Percentiles rank a stretch among this genome's conserved stretches.
phyloP scores from a whole-genome alignment of 495 filamentous ascomycete species.

The Neurospora sp. region DNA sequence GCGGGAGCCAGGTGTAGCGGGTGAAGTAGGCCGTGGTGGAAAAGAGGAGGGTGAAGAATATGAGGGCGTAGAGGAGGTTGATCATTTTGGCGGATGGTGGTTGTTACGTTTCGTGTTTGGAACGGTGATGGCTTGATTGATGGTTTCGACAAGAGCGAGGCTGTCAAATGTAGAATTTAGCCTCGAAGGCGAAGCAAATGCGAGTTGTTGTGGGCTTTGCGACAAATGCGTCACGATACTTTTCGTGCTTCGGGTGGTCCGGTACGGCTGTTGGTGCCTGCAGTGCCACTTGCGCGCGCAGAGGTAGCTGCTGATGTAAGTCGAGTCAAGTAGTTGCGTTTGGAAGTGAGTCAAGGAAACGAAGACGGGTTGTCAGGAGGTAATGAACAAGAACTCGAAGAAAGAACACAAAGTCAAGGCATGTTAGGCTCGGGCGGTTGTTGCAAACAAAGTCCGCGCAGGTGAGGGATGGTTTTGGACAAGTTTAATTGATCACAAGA shows the following conservation, averaged over 20 bases:
- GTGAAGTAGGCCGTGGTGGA: constrained; percentile 64
- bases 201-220: background rate
- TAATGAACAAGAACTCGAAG: background rate
- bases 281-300: background rate
- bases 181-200: background rate
- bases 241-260: background rate
- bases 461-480: background rate
- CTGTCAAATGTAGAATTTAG: background rate
- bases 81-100: constrained; percentile 32
- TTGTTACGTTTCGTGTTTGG: background rate
- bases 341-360: background rate
- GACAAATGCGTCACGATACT: background rate
- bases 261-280: background rate
- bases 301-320: background rate
- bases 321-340: background rate
- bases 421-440: background rate
- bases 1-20: constrained; percentile 62
- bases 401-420: background rate
- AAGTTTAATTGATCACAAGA: background rate
- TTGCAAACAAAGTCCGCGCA: background rate
- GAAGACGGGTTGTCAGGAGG: background rate
- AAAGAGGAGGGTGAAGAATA: constrained; percentile 51
- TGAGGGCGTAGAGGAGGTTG: constrained; percentile 69
- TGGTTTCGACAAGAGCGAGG: too few species aligned
- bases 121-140: too few species aligned